Evolutionary conservation across 1,284 basidiomycete species (phyloP).

Genomic region (Moesziomyces globuligerus): DNA sequence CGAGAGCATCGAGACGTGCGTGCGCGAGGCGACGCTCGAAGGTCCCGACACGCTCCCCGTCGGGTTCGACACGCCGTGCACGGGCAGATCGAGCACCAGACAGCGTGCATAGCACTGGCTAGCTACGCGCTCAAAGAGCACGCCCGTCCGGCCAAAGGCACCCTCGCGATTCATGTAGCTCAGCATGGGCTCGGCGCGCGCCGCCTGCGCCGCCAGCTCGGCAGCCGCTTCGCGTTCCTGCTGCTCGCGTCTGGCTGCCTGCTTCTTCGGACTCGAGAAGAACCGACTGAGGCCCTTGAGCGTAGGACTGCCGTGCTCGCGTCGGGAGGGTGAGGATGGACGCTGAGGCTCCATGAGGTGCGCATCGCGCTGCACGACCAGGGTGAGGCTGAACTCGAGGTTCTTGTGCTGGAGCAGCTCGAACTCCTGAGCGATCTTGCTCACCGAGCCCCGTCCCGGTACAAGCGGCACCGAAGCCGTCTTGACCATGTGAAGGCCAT

Average conservation of each 20-base stretch:
- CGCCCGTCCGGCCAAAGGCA: conserved; percentile 55
- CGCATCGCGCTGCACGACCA: conserved; percentile 59
- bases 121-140: conserved; percentile 58
- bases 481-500: conserved; percentile 94
- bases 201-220: conserved; percentile 33
- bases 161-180: conserved; percentile 60
- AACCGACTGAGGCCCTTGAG: conserved; percentile 57
- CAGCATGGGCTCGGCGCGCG: conserved; percentile 55
- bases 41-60: conserved; percentile 39
- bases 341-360: conserved; percentile 53
- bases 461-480: conserved; percentile 81
- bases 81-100: conserved; percentile 60
- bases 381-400: conserved; percentile 63
- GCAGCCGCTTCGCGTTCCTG: conserved; percentile 43
- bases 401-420: conserved; percentile 71
- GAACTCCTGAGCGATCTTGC: conserved; percentile 88
- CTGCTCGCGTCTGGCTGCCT: conserved; percentile 49
- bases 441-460: conserved; percentile 71
- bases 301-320: conserved; percentile 51
- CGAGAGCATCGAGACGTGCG: conserved; percentile 27
- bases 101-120: conserved; percentile 51
- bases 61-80: conserved; percentile 54
- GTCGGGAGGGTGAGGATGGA: conserved; percentile 29
- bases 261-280: conserved; percentile 61
- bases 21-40: conserved; percentile 43